These are phyloP conservation scores for Zygnema circumcarinatum DNA, from an alignment of 139 green algal species.

Conservation along the genomic window DNA sequence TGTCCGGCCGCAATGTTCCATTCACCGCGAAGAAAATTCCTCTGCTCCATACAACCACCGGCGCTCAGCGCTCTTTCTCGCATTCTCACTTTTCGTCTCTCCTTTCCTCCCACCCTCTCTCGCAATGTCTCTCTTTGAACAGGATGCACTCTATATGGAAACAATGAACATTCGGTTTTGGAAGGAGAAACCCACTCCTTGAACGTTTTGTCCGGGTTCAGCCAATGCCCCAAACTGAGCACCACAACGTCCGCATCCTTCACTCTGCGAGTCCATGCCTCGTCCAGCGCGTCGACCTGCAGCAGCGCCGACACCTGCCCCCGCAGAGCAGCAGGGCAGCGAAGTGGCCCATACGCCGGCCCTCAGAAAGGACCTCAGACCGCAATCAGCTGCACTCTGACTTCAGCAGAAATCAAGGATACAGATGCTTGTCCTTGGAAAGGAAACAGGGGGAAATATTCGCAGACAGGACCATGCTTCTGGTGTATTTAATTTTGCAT, in stretches of 20 bases:
- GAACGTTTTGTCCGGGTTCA: not conserved
- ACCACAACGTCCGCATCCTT: slow-evolving; percentile 7
- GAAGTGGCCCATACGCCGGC: not conserved
- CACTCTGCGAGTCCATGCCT: not conserved
- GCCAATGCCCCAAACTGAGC: slow-evolving; percentile 14
- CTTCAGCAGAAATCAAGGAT: not conserved
- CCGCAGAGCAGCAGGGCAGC: not conserved
- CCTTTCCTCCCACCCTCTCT: too few relatives aligned
- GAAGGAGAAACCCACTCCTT: not conserved
- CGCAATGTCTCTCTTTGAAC: not conserved
- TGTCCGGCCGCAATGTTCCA: not conserved
- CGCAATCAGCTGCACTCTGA: not conserved
- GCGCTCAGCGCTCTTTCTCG: not conserved
- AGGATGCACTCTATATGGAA: not conserved
- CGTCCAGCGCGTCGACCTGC: not conserved
- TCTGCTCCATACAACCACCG: not conserved
- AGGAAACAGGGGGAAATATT: not conserved
- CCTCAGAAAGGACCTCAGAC: not conserved
- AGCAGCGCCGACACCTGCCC: slow-evolving; percentile 12
- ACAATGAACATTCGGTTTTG: not conserved
- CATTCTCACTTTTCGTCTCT: too few relatives aligned
- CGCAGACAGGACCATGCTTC: not conserved
- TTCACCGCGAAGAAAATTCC: not conserved
- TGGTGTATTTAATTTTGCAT: too few relatives aligned
- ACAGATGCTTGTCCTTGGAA: not conserved